Evolutionary conservation across 345 rosid species (phyloP), one percentile per base, ranked within the genome.

Genomic region (Carallia brachiata): DNA sequence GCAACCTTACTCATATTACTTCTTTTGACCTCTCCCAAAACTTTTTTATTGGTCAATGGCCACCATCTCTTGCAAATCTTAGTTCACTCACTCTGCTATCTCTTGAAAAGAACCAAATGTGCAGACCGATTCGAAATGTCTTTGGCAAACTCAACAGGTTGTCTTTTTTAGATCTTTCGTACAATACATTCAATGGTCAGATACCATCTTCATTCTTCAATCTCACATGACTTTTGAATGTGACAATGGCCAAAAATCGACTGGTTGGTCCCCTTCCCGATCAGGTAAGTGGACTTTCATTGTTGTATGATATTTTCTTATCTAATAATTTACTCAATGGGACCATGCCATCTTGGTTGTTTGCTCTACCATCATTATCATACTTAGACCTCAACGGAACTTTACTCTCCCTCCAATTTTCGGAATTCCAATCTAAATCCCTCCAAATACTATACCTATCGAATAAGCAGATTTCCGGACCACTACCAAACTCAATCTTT

Each of bases 321-420:
- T 2, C 77, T 77, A 70, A 4, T 3, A 17, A 62, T 68, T 5
- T 59, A 39, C 59, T 74, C 1, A 63, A 28, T 10, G 75, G 81
- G 6, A 54, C 47, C 6, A 17, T 79, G 6, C 83, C 78, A 3
- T 36, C 68, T 31, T 64, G 73, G 58, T 28, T 80, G 8, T 74
- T 66, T 40, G 31, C 27, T 66, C 74, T 73, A 0, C 67, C 76
- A 19, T 59, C 28, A 9, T 47, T 75, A 34, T 10, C 8, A 5
- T 0, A 8, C 7, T 19, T 73, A 0, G 13, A 23, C 27, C 71
- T 78, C 19, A 1, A 9, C 0, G 0, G 0, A 3, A 78, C 69
- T 69, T 52, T 52, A 40, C 36, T 72, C 13, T 52, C 52, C 12
- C 70, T 74, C 17, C 62, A 39, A 0, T 32, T 77, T 30, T 47